Evolutionary conservation across 208 protist genomes (phyloP).

Genomic region (Blechomonas ayalai): DNA sequence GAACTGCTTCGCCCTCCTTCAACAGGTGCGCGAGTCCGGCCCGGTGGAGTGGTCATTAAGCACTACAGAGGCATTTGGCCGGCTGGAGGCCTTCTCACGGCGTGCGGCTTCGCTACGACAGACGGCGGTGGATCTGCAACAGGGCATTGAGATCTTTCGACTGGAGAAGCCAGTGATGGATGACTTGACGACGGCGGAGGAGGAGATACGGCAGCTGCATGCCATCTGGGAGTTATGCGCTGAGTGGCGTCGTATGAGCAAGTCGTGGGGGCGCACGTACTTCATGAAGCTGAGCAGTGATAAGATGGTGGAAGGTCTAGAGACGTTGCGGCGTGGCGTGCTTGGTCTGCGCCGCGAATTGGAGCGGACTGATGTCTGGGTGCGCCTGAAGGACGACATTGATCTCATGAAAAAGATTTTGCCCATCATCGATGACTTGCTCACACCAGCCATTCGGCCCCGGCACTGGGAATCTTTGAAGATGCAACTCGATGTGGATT

Average conservation of each 20-base stretch:
- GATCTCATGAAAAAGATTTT: constrained; percentile 94
- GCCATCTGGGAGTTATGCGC: constrained; percentile 89
- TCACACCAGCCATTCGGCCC: constrained; percentile 88
- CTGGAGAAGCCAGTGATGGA: constrained; percentile 90
- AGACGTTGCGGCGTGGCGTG: constrained; percentile 76
- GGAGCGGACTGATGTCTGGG: constrained; percentile 91
- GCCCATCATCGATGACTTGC: constrained; percentile 95
- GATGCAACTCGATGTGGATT: constrained; percentile 86
- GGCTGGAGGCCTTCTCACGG: constrained; percentile 69
- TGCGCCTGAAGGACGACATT: constrained; percentile 90
- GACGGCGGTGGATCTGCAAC: constrained; percentile 73
- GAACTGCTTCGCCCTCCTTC: constrained; percentile 66
- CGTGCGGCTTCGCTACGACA: constrained; percentile 61
- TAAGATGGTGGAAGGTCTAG: constrained; percentile 89
- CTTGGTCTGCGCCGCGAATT: constrained; percentile 86
- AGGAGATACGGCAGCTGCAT: constrained; percentile 80
- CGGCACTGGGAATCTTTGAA: constrained; percentile 93
- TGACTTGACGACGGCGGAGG: constrained; percentile 82
- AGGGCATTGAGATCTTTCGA: constrained; percentile 94
- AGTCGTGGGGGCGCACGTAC: constrained; percentile 83
- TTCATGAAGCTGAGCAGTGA: constrained; percentile 91
- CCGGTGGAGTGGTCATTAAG: constrained; percentile 63
- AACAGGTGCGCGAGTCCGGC: constrained; percentile 82
- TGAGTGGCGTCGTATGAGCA: constrained; percentile 87
- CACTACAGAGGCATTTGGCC: constrained; percentile 70